Conservation (phyloP, 208 protist genomes). For the Sergeia podlipaevii region DNA sequence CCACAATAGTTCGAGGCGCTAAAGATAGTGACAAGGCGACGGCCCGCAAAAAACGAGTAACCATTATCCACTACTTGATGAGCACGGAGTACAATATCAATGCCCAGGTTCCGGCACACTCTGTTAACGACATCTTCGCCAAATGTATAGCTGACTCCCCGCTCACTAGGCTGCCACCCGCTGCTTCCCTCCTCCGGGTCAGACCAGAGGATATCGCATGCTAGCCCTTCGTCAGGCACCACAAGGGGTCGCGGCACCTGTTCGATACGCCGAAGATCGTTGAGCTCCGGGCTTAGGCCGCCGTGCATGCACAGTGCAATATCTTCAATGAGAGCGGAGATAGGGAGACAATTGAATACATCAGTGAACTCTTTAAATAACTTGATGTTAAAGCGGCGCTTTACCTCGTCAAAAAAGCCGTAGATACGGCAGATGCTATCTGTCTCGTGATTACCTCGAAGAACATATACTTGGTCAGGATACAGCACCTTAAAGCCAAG, state of each 20-base stretch:
- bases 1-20: constrained; percentile 99
- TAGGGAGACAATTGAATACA: constrained; percentile 65
- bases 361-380: constrained; percentile 61
- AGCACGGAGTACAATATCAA: constrained; percentile 98
- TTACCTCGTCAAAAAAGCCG: constrained; percentile 99
- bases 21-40: constrained; percentile 99
- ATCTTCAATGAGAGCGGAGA: constrained; percentile 95
- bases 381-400: constrained; percentile 67
- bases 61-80: constrained; percentile 98
- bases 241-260: constrained; percentile 28
- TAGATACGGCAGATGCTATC: constrained; percentile 98
- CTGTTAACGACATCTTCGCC: constrained; percentile 93
- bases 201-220: constrained; percentile 97
- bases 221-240: constrained; percentile 80
- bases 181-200: constrained; percentile 92
- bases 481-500: constrained; percentile 95
- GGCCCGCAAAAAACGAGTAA: constrained; percentile 98
- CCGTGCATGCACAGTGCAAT: constrained; percentile 96
- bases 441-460: constrained; percentile 99
- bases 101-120: constrained; percentile 95
- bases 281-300: constrained; percentile 97
- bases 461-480: constrained; percentile 96
- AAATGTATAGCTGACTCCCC: constrained; percentile 98
- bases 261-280: constrained; percentile 96
- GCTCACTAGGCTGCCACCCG: constrained; percentile 93